These are phyloP conservation scores for Bidens hawaiensis DNA, from an alignment of 140 eudicot species.

Conservation along the genomic window DNA sequence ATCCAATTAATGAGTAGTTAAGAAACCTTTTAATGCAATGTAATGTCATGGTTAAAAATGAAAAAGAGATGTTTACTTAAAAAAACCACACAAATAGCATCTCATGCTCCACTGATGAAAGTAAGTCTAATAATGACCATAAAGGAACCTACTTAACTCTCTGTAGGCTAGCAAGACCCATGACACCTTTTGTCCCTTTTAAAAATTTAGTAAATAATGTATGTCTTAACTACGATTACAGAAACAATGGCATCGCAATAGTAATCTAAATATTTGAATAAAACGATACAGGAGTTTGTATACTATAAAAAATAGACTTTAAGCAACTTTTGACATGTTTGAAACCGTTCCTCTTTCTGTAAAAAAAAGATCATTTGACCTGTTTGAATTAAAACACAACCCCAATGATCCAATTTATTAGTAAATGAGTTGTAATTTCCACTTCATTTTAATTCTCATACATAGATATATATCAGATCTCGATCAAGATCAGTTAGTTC, in stretches of 20 bases:
- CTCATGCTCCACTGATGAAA: slow-evolving; percentile 5
- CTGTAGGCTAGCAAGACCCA: background rate
- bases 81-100: background rate
- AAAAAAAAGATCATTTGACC: background rate
- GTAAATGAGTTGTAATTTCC: background rate
- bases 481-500: background rate
- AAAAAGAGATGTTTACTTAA: background rate
- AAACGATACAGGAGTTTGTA: background rate
- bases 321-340: background rate
- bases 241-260: background rate
- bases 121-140: background rate
- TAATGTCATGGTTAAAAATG: background rate
- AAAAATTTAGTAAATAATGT: background rate
- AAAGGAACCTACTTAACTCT: background rate
- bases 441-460: background rate
- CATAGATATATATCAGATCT: background rate
- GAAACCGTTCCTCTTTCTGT: background rate
- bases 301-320: background rate
- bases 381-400: background rate
- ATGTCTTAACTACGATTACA: background rate
- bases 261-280: background rate
- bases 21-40: background rate
- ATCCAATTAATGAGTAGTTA: background rate
- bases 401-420: background rate
- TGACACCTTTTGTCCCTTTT: background rate